Conservation (phyloP, 768 basidiomycete species). For the Lentinula boryana region DNA sequence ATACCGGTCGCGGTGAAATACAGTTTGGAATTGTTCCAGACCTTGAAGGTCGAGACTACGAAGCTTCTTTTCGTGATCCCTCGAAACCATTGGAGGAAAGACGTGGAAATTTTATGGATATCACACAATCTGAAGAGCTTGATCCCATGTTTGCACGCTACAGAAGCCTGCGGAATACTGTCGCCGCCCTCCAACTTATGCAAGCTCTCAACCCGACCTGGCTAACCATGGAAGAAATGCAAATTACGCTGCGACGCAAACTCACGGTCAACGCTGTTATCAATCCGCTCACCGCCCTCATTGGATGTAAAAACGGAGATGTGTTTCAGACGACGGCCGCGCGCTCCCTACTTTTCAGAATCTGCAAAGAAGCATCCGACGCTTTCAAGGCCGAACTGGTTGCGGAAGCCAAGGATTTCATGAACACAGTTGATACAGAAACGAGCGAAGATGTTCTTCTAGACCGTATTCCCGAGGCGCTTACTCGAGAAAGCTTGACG, state of each 20-base stretch:
- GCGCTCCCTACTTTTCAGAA: slow-evolving; percentile 33
- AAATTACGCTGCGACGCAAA: slow-evolving; percentile 70
- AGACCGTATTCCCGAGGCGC: slow-evolving; percentile 37
- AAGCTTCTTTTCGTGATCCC: slow-evolving; percentile 40
- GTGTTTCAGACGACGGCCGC: slow-evolving; percentile 45
- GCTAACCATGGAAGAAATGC: slow-evolving; percentile 59
- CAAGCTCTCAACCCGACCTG: slow-evolving; percentile 55
- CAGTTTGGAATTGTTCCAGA: slow-evolving; percentile 81
- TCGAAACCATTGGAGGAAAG: slow-evolving; percentile 28
- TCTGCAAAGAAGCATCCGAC: slow-evolving; percentile 69
- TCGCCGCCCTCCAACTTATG: slow-evolving; percentile 54
- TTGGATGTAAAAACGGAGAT: slow-evolving; percentile 77
- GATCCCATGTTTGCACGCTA: slow-evolving; percentile 41
- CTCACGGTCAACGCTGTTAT: slow-evolving; percentile 77
- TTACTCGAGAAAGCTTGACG: slow-evolving; percentile 41
- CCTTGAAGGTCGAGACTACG: slow-evolving; percentile 53
- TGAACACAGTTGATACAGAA: slow-evolving; percentile 12
- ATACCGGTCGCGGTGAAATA: slow-evolving; percentile 64
- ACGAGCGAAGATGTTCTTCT: slow-evolving; percentile 15
- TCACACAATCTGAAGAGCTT: slow-evolving; percentile 29
- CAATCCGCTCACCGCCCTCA: slow-evolving; percentile 80
- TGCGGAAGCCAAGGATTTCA: slow-evolving; percentile 29
- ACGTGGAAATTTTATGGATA: slow-evolving; percentile 45
- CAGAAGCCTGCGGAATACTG: slow-evolving; percentile 58
- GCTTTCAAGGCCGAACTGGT: slow-evolving; percentile 52